Evolutionary conservation across 352 stramenopile genomes (phyloP).

Genomic region (Phytophthora melonis): DNA sequence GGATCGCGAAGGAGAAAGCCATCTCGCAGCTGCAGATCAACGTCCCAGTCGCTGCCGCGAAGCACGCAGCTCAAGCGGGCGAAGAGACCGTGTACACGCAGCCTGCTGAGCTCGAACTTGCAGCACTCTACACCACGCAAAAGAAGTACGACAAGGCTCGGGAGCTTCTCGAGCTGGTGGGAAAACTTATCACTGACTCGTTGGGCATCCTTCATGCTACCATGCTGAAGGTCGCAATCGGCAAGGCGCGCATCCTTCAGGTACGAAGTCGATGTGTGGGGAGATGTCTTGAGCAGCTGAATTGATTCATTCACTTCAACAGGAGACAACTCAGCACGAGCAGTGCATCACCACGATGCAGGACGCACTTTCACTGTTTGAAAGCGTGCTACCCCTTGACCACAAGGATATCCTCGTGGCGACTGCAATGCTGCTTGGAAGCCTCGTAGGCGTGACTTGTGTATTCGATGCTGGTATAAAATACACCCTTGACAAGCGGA

Average conservation of each 20-base stretch:
- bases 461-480: neutral
- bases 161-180: constrained; percentile 41
- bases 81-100: constrained; percentile 55
- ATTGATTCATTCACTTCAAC: neutral
- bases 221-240: constrained; percentile 66
- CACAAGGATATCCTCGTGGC: constrained; percentile 54
- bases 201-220: constrained; percentile 60
- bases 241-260: constrained; percentile 43
- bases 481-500: neutral
- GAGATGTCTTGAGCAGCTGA: neutral
- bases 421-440: constrained; percentile 49
- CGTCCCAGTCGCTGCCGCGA: constrained; percentile 54
- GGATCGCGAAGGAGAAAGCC: constrained; percentile 54
- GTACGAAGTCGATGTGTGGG: constrained; percentile 6
- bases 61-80: constrained; percentile 46
- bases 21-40: constrained; percentile 69
- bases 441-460: constrained; percentile 43
- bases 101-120: constrained; percentile 64
- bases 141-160: constrained; percentile 64
- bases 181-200: constrained; percentile 42
- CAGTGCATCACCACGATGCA: constrained; percentile 34
- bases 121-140: constrained; percentile 65
- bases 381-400: constrained; percentile 47
- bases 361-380: constrained; percentile 45
- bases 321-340: constrained; percentile 44